Evolutionary conservation across 306 rosid species (phyloP), one percentile per base, ranked within the genome.

Genomic region (Betula pendula): DNA sequence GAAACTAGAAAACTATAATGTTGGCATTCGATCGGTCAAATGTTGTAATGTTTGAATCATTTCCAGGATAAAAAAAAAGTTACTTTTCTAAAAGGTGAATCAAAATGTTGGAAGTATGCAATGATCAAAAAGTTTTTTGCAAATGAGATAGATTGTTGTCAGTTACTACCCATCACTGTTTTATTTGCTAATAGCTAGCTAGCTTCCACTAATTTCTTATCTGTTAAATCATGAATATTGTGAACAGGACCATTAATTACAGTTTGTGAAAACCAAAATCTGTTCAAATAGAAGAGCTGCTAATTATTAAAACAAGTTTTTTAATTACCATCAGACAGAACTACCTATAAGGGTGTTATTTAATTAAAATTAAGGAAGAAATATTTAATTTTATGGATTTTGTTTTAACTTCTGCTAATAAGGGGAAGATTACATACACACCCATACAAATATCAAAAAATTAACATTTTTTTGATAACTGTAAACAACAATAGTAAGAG

Each of bases 11-110:
- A 80, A 68, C 75, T 80, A 43, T 71, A 55, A 63, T 65, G 17
- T 51, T 58, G 51, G 70, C 49, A 19, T 29, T 58, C 60, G 66
- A 33, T 58, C 60, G 66, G 47, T 68, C 43, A 72, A 45, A 38
- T 38, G 6, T 63, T 70, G 68, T 80, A 73, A 31, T 44, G 77
- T 48, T 70, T 16, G 74, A 84, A 74, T 67, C 66, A 72, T 29
- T 72, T 68, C 72, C 72, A 56, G 66, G 31, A 82, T 20, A 19
- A 80, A 45, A n/a, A 24, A 25, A 68, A 86, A 80, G 74, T 80
- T 29, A 50, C 84, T 86, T 86, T 78, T 59, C 73, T 71, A 70
- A 86, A 89, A 80, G 81, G 71, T 73, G 55, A 76, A 82, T 78
- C 78, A 83, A 67, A 59, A 72, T 74, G 83, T 67, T 80, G 77